Evolutionary conservation across 2,329 filamentous ascomycete genomes (phyloP).

Genomic region (Fusarium algeriense): DNA sequence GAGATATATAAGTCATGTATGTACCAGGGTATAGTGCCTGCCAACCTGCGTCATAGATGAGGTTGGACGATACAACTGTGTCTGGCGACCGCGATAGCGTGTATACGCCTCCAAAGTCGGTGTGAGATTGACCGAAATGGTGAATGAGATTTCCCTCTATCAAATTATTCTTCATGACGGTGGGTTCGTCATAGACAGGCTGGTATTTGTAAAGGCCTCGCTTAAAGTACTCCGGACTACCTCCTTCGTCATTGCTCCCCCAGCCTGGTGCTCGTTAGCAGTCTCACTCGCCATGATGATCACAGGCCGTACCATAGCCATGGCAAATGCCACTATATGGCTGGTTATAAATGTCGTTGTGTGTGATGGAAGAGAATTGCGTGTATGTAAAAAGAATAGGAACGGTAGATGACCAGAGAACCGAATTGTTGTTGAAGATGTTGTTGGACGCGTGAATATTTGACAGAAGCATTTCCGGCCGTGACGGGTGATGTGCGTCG

Average conservation of each 20-base stretch:
- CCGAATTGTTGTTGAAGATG: slow-evolving; percentile 15
- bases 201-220: slow-evolving; percentile 9
- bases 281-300: rapidly evolving
- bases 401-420: slow-evolving; percentile 8
- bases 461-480: neutral
- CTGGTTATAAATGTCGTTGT: slow-evolving; percentile 7
- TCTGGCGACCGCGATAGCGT: slow-evolving; percentile 7
- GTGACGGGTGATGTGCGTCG: slow-evolving; percentile 3
- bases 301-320: neutral
- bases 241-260: slow-evolving; percentile 11
- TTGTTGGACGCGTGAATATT: slow-evolving; percentile 1
- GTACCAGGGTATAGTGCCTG: slow-evolving; percentile 1
- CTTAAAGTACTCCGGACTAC: neutral
- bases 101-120: slow-evolving; percentile 8
- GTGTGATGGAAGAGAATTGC: slow-evolving; percentile 4
- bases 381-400: slow-evolving; percentile 11
- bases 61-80: neutral
- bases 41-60: slow-evolving; percentile 11
- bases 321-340: slow-evolving; percentile 16
- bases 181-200: neutral
- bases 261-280: neutral
- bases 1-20: rapidly evolving
- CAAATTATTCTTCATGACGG: neutral
- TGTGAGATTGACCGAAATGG: slow-evolving; percentile 10
- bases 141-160: slow-evolving; percentile 6